Evolutionary conservation across 2,329 filamentous ascomycete genomes (phyloP).

Genomic region (Pseudocercospora ulei): DNA sequence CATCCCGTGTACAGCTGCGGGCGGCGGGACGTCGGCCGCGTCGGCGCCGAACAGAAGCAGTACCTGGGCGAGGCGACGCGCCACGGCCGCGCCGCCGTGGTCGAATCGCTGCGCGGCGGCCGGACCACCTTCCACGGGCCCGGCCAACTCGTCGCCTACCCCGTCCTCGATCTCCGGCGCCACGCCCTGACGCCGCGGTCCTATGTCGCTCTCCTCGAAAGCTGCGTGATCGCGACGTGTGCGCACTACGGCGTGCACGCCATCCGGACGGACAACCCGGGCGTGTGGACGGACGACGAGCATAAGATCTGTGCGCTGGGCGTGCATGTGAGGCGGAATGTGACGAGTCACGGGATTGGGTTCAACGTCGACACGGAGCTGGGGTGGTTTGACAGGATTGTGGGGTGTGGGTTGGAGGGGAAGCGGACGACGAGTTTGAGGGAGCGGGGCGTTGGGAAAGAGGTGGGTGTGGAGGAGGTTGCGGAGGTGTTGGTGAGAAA

Average conservation of each 20-base stretch:
- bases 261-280: conserved; percentile 63
- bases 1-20: conserved; percentile 81
- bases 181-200: conserved; percentile 59
- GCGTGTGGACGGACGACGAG: conserved; percentile 57
- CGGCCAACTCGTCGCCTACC: conserved; percentile 86
- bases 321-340: conserved; percentile 76
- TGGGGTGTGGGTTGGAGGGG: conserved; percentile 79
- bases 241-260: conserved; percentile 51
- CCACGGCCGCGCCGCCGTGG: conserved; percentile 49
- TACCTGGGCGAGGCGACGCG: conserved; percentile 33
- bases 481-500: conserved; percentile 37
- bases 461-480: conserved; percentile 34
- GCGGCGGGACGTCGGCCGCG: conserved; percentile 56
- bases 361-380: conserved; percentile 62
- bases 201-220: conserved; percentile 71
- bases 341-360: conserved; percentile 76
- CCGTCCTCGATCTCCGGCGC: conserved; percentile 68
- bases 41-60: conserved; percentile 42
- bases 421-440: conserved; percentile 67
- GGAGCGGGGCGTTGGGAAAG: conserved; percentile 41
- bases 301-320: conserved; percentile 84
- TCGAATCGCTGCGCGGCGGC: conserved; percentile 69
- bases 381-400: conserved; percentile 61
- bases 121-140: conserved; percentile 93
- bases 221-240: conserved; percentile 60